Conservation (phyloP, 371 early-diverging fungal genomes). For the Syncephalastrum monosporum region DNA sequence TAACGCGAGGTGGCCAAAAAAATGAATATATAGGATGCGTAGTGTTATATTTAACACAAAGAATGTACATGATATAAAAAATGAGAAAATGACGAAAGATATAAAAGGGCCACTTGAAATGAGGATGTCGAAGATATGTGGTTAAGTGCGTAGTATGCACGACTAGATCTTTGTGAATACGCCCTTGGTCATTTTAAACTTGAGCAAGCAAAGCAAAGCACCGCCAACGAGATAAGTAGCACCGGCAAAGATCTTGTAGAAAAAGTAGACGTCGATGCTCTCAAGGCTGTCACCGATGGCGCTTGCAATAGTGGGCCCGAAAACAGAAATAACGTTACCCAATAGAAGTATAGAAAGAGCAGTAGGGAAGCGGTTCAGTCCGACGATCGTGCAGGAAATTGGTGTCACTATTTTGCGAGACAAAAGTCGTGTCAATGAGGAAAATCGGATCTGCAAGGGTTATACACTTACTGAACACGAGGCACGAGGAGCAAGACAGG, state of each 20-base stretch:
- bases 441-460: constrained; percentile 13
- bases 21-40: no score
- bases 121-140: no score
- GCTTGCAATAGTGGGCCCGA: constrained; percentile 37
- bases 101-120: no score
- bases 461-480: no score
- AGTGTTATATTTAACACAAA: no score
- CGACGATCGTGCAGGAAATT: constrained; percentile 29
- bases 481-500: no score
- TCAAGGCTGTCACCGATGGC: constrained; percentile 17
- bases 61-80: no score
- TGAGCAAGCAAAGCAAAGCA: constrained; percentile 17
- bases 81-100: no score
- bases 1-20: no score
- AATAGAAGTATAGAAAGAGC: constrained; percentile 33
- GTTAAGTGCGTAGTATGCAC: background rate
- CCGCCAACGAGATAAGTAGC: constrained; percentile 21
- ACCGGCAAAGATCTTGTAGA: constrained; percentile 36
- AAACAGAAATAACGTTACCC: constrained; percentile 27
- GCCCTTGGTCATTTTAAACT: constrained; percentile 6
- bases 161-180: constrained; percentile 3
- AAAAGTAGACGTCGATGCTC: constrained; percentile 16
- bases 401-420: constrained; percentile 75
- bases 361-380: constrained; percentile 38
- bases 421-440: constrained; percentile 93